These are phyloP conservation scores for Colletotrichum tamarilloi DNA, from an alignment of 2,329 filamentous ascomycete species.

Conservation along the genomic window DNA sequence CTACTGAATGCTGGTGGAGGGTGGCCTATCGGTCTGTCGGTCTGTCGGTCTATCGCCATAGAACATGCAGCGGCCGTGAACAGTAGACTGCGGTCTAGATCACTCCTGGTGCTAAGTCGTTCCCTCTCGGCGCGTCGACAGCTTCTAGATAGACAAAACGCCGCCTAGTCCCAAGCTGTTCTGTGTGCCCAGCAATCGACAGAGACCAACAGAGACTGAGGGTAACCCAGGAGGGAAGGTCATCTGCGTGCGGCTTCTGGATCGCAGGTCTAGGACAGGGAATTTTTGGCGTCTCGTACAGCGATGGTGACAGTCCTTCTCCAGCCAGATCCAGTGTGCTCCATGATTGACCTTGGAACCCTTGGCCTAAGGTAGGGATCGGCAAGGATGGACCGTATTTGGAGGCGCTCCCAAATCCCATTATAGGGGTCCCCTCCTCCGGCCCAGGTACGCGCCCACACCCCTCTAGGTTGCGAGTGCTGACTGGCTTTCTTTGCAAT, in stretches of 20 bases:
- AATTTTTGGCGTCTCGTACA: neutral
- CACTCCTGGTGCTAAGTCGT: neutral
- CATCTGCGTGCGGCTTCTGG: neutral
- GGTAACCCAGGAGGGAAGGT: neutral
- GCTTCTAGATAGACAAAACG: neutral
- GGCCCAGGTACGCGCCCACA: slow-evolving; percentile 31
- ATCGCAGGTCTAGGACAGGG: neutral
- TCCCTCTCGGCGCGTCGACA: neutral
- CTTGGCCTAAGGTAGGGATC: neutral
- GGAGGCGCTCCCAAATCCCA: neutral
- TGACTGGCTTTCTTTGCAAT: neutral
- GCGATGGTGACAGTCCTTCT: neutral
- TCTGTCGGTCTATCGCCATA: slow-evolving; percentile 22
- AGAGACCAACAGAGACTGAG: neutral
- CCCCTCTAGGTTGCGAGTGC: neutral
- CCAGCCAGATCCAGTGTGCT: neutral
- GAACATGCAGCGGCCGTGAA: slow-evolving; percentile 10
- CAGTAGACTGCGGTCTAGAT: slow-evolving; percentile 16
- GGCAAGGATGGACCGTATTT: slow-evolving; percentile 16
- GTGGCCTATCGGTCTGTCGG: slow-evolving; percentile 29
- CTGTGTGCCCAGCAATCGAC: neutral
- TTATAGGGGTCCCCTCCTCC: slow-evolving; percentile 26
- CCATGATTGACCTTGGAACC: slow-evolving; percentile 15
- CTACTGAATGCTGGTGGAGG: slow-evolving; percentile 13
- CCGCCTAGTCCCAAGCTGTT: too few relatives aligned